Evolutionary conservation across 331 rosid species (phyloP), one percentile per base, ranked within the genome.

Genomic region (Acacia concinna): DNA sequence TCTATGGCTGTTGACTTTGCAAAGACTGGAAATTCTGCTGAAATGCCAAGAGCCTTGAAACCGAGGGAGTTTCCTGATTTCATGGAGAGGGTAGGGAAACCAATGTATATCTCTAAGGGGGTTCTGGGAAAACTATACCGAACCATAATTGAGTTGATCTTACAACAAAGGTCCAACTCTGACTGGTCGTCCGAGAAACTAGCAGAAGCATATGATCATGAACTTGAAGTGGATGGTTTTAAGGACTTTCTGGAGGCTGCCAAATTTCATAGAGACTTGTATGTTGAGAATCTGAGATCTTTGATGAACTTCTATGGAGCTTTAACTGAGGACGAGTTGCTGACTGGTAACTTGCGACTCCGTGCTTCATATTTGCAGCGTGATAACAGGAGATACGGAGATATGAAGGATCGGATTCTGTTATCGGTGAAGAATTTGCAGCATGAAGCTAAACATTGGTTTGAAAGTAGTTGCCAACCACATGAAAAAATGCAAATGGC

Each of bases 1-100:
- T 95, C 99, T 79, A 87, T 88, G 97, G 99, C 99, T 17, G 99
- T 95, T 34, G 99, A 95, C 86, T 95, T 91, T 82, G 99, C 99
- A 30, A 93, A 95, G 82, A 92, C 97, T 0, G 99, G 99, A 30
- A 96, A 97, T 20, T 97, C 99, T 25, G 99, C 97, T 10, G 99
- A 89, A 84, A 91, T 95, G 99, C 92, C 94, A 7, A 83, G 89
- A 81, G 67, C 75, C 44, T 74, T 95, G 73, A 93, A 89, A 82
- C 99, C 99, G 0, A 88, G 75, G 81, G 93, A 81, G 64, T 92
- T 84, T 78, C 99, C 99, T 0, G 97, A 95, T 87, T 95, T 95
- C 87, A 87, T 95, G 96, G 97, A 88, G 92, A 89, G 99, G 86
- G 44, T 68, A 7, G 97, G 86, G 32, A 91, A 87, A 70, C 94